phyloP scores from a whole-genome alignment of 1,284 basidiomycete genomes.

The Trichosporon inkin region DNA sequence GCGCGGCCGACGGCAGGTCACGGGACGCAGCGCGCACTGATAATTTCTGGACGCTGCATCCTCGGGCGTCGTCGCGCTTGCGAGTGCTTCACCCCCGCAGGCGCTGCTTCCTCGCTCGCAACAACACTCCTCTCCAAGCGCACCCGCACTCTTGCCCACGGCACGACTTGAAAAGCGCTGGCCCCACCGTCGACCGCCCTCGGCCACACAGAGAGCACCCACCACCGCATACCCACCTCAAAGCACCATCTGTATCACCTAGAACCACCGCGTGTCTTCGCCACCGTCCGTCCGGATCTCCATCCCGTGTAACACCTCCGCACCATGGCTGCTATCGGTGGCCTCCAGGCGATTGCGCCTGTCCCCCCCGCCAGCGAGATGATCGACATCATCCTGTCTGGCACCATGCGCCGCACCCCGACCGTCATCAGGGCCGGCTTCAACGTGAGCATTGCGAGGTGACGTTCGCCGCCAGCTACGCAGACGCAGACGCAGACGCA shows the following conservation, averaged over 20 bases:
- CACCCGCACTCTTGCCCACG: background rate
- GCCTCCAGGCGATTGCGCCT: constrained; percentile 91
- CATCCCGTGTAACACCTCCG: background rate
- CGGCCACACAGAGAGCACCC: background rate
- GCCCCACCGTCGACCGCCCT: background rate
- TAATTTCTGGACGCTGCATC: no score
- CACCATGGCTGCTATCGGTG: constrained; percentile 40
- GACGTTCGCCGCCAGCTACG: no score
- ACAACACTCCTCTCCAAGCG: background rate
- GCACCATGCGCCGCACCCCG: constrained; percentile 83
- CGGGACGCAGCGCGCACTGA: no score
- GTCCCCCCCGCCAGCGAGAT: constrained; percentile 95
- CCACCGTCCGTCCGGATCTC: background rate
- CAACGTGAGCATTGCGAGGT: background rate
- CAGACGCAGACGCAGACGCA: no score
- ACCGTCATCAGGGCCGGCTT: constrained; percentile 66
- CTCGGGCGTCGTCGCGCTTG: no score
- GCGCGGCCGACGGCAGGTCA: no score
- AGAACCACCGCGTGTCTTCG: background rate
- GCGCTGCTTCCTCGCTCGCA: background rate
- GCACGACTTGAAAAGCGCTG: background rate
- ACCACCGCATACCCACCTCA: background rate
- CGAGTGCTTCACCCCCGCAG: background rate
- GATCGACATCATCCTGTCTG: constrained; percentile 89
- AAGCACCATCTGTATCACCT: constrained; percentile 1